Percentiles rank a stretch among this genome's conserved stretches.
Evolutionary conservation across 1,284 basidiomycete species (phyloP).

Genomic region (Papiliotrema nemorosa): DNA sequence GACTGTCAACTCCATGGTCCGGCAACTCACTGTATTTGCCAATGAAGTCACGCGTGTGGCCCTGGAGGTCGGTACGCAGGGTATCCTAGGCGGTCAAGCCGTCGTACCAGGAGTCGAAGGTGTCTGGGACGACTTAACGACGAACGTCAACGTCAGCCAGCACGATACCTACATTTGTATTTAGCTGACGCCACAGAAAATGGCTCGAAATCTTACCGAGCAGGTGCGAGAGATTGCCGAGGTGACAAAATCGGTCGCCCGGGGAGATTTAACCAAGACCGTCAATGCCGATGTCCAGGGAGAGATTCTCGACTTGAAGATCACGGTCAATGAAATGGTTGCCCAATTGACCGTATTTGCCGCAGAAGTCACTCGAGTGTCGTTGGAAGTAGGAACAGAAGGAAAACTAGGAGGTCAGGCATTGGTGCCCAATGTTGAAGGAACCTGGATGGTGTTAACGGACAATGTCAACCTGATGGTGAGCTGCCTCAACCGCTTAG

Average conservation of each 20-base stretch:
- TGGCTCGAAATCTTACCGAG: constrained; percentile 87
- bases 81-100: constrained; percentile 89
- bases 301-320: constrained; percentile 89
- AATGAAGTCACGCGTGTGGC: constrained; percentile 94
- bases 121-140: constrained; percentile 87
- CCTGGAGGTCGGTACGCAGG: constrained; percentile 84
- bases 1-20: constrained; percentile 68
- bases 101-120: constrained; percentile 88
- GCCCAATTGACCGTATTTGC: constrained; percentile 55
- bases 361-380: constrained; percentile 70
- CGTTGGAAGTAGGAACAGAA: constrained; percentile 89
- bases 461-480: constrained; percentile 79
- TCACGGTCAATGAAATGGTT: constrained; percentile 56
- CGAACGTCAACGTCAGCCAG: constrained; percentile 70
- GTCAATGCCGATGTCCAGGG: constrained; percentile 96
- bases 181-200: constrained; percentile 57
- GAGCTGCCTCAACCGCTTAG: constrained; percentile 1
- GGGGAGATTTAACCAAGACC: constrained; percentile 82
- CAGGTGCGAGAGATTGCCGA: constrained; percentile 97
- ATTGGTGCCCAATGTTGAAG: constrained; percentile 77
- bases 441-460: constrained; percentile 90
- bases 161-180: constrained; percentile 27
- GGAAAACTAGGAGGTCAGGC: constrained; percentile 95
- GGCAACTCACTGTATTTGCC: constrained; percentile 85
- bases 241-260: constrained; percentile 94